Percentiles rank a stretch among this genome's conserved stretches.
Conservation (phyloP, 306 rosid genomes). For the Myrica gale region DNA sequence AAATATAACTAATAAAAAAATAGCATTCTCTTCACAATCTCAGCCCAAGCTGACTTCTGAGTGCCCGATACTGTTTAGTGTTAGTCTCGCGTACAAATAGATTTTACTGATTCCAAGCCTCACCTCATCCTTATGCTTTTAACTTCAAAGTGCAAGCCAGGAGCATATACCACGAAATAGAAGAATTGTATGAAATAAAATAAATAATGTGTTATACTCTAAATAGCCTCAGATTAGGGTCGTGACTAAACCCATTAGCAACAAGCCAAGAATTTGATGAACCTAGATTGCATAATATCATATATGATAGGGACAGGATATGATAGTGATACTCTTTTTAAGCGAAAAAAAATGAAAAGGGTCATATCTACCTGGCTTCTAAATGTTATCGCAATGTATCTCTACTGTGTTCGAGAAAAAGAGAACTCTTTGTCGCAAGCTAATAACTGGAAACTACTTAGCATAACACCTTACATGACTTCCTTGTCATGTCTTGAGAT, state of each 20-base stretch:
- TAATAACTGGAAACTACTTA: background rate
- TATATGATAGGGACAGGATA: background rate
- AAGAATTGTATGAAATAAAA: background rate
- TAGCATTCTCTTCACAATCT: background rate
- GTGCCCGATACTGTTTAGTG: background rate
- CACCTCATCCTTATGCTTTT: background rate
- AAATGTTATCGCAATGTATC: background rate
- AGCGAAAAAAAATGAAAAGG: background rate
- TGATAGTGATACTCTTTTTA: background rate
- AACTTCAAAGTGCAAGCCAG: background rate
- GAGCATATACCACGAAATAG: background rate
- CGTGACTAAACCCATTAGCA: background rate
- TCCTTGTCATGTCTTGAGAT: background rate
- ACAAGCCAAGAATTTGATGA: background rate
- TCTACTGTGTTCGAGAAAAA: background rate
- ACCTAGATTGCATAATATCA: background rate
- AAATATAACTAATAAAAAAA: too few species aligned
- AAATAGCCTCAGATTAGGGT: background rate
- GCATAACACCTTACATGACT: background rate
- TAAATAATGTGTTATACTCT: background rate
- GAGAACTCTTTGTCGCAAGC: background rate
- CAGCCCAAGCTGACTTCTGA: background rate
- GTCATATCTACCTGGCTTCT: too few species aligned
- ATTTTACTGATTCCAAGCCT: background rate
- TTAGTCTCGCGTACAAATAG: background rate